Conservation (phyloP, 331 rosid species). For the Spiraea crenata region DNA sequence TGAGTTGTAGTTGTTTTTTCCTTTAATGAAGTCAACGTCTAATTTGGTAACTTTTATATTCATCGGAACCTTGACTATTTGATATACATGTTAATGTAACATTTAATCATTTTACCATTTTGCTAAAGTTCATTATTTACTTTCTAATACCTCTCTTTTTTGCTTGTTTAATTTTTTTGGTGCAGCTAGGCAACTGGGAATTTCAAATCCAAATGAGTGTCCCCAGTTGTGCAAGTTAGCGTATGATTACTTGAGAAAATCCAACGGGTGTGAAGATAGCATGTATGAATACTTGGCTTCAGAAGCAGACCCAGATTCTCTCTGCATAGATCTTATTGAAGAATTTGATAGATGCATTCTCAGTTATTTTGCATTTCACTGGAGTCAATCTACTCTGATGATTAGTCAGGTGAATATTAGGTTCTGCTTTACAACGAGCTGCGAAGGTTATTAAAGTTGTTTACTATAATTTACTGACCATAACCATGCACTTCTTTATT, state of each 20-base stretch:
- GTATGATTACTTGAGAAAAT: conserved; percentile 46
- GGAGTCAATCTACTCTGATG: conserved; percentile 60
- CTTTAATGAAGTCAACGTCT: no score
- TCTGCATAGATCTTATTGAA: conserved; percentile 40
- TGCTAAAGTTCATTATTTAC: no score
- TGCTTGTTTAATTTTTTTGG: neutral
- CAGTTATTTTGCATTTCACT: conserved; percentile 71
- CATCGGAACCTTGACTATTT: no score
- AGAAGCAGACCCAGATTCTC: conserved; percentile 37
- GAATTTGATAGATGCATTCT: conserved; percentile 78
- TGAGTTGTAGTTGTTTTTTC: no score
- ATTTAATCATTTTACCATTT: no score
- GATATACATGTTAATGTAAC: no score
- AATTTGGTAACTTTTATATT: no score
- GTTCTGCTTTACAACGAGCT: no score
- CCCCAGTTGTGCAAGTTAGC: conserved; percentile 59
- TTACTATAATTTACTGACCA: no score
- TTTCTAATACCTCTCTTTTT: no score
- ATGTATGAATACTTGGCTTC: conserved; percentile 44
- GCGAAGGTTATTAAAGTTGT: no score
- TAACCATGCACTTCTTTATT: neutral
- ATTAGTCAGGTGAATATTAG: conserved; percentile 51
- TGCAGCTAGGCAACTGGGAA: conserved; percentile 76
- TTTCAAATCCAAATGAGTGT: conserved; percentile 49
- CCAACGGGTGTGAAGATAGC: conserved; percentile 48